Conservation (phyloP, 352 stramenopile genomes). For the Phytophthora sojae region DNA sequence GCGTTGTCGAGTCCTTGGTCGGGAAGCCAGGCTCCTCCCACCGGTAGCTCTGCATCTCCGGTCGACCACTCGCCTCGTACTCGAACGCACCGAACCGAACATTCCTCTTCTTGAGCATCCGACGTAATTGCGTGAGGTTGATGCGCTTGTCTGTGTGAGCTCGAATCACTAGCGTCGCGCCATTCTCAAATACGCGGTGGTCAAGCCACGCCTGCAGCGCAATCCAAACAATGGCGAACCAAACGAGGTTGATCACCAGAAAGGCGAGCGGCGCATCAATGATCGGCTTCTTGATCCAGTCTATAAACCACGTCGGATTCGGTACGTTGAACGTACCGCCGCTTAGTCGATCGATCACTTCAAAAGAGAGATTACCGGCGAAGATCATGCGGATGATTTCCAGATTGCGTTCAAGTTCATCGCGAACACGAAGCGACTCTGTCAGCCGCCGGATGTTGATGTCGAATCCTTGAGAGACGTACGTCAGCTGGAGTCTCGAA, state of each 20-base stretch:
- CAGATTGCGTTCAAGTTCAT: constrained; percentile 69
- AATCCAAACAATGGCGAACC: constrained; percentile 72
- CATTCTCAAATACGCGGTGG: constrained; percentile 58
- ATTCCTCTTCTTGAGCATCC: constrained; percentile 49
- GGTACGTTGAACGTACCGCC: constrained; percentile 92
- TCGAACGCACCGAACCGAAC: constrained; percentile 48
- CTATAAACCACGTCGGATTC: constrained; percentile 85
- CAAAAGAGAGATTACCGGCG: constrained; percentile 93
- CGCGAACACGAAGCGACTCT: constrained; percentile 68
- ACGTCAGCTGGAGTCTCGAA: constrained; percentile 89
- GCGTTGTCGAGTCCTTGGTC: constrained; percentile 82
- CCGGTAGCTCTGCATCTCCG: constrained; percentile 82
- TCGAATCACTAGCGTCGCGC: constrained; percentile 91
- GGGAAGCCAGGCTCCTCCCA: constrained; percentile 89
- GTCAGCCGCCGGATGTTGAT: constrained; percentile 90
- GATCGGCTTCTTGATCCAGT: constrained; percentile 77
- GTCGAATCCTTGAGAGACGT: constrained; percentile 89
- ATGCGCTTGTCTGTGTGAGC: constrained; percentile 79
- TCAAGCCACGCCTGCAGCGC: constrained; percentile 55
- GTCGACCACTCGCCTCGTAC: constrained; percentile 38
- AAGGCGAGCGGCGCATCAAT: constrained; percentile 73
- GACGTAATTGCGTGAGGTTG: constrained; percentile 51
- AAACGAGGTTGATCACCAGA: constrained; percentile 81
- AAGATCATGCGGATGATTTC: constrained; percentile 94
- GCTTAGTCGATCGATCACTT: constrained; percentile 95